Percentiles rank a stretch among this genome's conserved stretches.
These are phyloP conservation scores for Boeremia lycopersici DNA, from an alignment of 2,329 filamentous ascomycete species.

Conservation along the genomic window DNA sequence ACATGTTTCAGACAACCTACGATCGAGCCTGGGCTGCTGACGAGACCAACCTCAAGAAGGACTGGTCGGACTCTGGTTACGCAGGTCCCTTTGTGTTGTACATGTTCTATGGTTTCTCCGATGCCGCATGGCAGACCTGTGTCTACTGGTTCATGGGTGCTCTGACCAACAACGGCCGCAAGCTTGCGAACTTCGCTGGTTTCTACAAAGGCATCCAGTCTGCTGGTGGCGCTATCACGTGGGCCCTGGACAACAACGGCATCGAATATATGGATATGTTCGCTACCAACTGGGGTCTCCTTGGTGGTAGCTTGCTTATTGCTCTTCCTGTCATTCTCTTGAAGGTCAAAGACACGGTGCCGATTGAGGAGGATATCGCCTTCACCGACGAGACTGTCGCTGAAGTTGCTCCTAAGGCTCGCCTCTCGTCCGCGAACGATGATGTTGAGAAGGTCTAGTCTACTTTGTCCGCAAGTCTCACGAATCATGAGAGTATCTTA, in stretches of 20 bases:
- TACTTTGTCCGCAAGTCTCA: background rate
- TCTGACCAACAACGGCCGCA: conserved; percentile 89
- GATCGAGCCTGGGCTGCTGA: conserved; percentile 47
- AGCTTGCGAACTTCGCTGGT: conserved; percentile 87
- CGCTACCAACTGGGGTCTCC: conserved; percentile 75
- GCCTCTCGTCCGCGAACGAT: conserved; percentile 19
- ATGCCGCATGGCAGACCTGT: conserved; percentile 87
- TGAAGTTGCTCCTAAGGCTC: conserved; percentile 62
- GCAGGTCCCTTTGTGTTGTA: conserved; percentile 85
- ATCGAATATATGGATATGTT: conserved; percentile 75
- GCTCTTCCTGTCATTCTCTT: conserved; percentile 79
- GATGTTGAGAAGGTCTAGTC: conserved; percentile 39
- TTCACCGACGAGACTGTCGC: conserved; percentile 82
- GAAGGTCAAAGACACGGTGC: conserved; percentile 81
- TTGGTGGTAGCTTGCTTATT: conserved; percentile 74
- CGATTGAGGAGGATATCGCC: conserved; percentile 79
- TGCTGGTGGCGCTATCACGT: conserved; percentile 79
- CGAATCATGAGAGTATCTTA: conserved; percentile 16
- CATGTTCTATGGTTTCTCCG: conserved; percentile 89
- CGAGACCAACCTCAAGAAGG: conserved; percentile 51
- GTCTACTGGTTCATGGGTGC: conserved; percentile 98
- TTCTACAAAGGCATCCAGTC: conserved; percentile 92
- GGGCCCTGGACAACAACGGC: conserved; percentile 66
- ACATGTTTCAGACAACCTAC: conserved; percentile 73
- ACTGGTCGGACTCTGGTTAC: conserved; percentile 73